These are phyloP conservation scores for Primulina eburnea DNA, from an alignment of 257 asterid species.

Conservation along the genomic window DNA sequence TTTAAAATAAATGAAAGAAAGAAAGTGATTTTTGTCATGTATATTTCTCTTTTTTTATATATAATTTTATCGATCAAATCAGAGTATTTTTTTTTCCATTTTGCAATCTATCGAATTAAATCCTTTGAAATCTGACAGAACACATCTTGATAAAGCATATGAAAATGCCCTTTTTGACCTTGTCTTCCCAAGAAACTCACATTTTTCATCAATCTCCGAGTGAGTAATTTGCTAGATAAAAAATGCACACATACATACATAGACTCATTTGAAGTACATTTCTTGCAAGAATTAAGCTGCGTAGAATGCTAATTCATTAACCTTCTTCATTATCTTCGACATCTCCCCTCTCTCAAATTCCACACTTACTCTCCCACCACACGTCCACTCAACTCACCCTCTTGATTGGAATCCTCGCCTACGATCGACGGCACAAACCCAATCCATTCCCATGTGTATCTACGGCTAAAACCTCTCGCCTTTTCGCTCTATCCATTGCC, in stretches of 20 bases:
- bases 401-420: conserved; percentile 55
- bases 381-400: conserved; percentile 37
- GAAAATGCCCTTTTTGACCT: too few species aligned
- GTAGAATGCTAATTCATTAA: conserved; percentile 29
- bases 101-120: too few species aligned
- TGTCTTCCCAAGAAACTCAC: conserved; percentile 16
- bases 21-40: too few species aligned
- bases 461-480: conserved; percentile 53
- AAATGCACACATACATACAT: not conserved
- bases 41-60: too few species aligned
- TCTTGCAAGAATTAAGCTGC: conserved; percentile 17
- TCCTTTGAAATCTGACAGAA: too few species aligned
- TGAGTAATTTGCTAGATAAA: too few species aligned
- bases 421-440: conserved; percentile 64
- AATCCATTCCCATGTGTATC: conserved; percentile 41
- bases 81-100: too few species aligned
- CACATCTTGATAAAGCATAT: not conserved
- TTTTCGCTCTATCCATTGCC: conserved; percentile 48
- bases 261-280: not conserved
- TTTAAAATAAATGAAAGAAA: too few species aligned
- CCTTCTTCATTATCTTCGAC: conserved; percentile 42
- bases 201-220: conserved; percentile 18
- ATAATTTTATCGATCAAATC: too few species aligned
- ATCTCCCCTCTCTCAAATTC: conserved; percentile 29
- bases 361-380: conserved; percentile 6